Conservation (phyloP, 768 basidiomycete species). For the Favolaschia claudopus region DNA sequence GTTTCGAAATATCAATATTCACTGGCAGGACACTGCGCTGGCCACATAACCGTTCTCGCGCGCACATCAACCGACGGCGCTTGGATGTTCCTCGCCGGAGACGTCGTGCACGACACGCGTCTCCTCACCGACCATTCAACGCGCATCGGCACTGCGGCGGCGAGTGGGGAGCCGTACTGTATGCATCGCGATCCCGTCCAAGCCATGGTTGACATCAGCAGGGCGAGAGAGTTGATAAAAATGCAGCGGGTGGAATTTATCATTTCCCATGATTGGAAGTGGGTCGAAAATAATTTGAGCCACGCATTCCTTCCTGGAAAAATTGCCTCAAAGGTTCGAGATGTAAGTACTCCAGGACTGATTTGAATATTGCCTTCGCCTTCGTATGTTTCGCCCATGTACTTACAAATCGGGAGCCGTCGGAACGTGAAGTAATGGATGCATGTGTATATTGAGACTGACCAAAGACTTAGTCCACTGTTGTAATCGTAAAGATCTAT, state of each 20-base stretch:
- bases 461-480: no score
- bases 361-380: no score
- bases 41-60: constrained; percentile 60
- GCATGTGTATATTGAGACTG: no score
- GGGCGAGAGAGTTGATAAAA: constrained; percentile 45
- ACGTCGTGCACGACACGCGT: constrained; percentile 62
- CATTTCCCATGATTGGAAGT: constrained; percentile 59
- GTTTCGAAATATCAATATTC: no score
- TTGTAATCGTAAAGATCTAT: no score
- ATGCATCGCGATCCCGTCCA: constrained; percentile 49
- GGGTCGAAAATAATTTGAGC: constrained; percentile 57
- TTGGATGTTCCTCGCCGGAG: constrained; percentile 63
- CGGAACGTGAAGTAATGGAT: no score
- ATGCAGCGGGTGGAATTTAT: constrained; percentile 52
- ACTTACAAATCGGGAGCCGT: no score
- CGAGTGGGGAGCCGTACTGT: constrained; percentile 39
- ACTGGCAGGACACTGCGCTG: constrained; percentile 61
- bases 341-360: no score
- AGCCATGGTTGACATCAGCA: constrained; percentile 49
- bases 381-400: no score
- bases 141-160: constrained; percentile 42
- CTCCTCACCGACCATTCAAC: constrained; percentile 52
- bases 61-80: constrained; percentile 58
- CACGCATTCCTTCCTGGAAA: constrained; percentile 51
- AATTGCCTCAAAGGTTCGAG: no score